Evolutionary conservation across 352 stramenopile species (phyloP), one percentile per base, ranked within the genome.

Genomic region (Globisporangium echinulatum): DNA sequence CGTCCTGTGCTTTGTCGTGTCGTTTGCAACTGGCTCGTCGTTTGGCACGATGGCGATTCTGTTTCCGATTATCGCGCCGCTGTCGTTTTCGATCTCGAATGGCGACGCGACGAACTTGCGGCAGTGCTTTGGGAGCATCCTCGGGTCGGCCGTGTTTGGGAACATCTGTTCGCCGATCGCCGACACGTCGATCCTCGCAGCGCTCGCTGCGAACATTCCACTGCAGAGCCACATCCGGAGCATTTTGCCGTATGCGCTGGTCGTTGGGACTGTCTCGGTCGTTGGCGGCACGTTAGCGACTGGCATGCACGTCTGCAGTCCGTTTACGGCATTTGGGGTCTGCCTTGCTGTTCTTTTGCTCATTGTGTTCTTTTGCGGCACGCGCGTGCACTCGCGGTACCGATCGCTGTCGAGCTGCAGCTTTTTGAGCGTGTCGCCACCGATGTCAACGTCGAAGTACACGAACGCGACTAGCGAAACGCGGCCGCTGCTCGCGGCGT

Each of bases 1-100:
- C 25, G 57, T 94, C 37, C 72, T 97, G 8, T 96, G 86, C 74
- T 95, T 88, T 62, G 54, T 96, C 49, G 87, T 97, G 54, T 96
- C 90, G 13, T 97, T 97, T 53, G 77, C 86, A n/a, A 94, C 87
- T 5, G 90, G 90, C 52, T 96, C 85, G 50, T 71, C 77, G 15
- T 97, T 96, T 62, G 87, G 87, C 52, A 97, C 90, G 8, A 97
- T 97, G 87, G 88, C 84, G 51, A 96, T 97, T 61, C 88, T 97
- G 69, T 97, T 97, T 65, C 90, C 90, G 15, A 94, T 97, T 63
- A 90, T 94, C 54, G 80, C 81, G 46, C 85, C 84, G 56, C 76
- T 97, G 9, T 93, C 87, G 54, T 96, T 71, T 71, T 76, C 79
- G 49, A 88, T 96, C 58, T 89, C 75, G 50, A 73, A 79, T 39